These are phyloP conservation scores for Eucalyptus marginata DNA, from an alignment of 345 rosid species.

Conservation along the genomic window DNA sequence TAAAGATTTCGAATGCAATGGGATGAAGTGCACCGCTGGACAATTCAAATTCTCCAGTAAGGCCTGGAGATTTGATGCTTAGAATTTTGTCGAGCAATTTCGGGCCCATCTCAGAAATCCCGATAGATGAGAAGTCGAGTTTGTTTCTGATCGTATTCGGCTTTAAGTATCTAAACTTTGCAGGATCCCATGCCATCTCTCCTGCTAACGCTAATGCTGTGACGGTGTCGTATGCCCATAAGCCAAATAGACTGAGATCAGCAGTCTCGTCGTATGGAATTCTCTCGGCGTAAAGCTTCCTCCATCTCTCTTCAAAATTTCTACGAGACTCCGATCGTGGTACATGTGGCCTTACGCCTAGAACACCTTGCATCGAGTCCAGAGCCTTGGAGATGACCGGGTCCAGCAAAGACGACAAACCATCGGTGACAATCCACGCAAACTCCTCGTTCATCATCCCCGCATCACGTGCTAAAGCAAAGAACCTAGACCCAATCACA, in stretches of 20 bases:
- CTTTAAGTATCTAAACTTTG: not conserved
- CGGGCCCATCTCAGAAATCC: not conserved
- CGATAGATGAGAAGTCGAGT: not conserved
- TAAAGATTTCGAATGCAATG: not conserved
- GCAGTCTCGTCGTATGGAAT: not conserved
- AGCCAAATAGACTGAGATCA: not conserved
- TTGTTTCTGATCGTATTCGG: not conserved
- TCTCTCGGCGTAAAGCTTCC: not conserved
- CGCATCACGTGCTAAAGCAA: slow-evolving; percentile 1
- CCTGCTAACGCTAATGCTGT: not conserved
- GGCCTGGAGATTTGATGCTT: not conserved
- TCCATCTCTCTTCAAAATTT: not conserved
- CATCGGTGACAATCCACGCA: slow-evolving; percentile 27
- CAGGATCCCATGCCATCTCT: not conserved
- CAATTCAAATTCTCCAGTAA: not conserved
- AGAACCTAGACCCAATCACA: slow-evolving; percentile 8
- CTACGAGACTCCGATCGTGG: not conserved
- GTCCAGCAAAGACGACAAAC: not conserved
- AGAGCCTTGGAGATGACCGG: not conserved
- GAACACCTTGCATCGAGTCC: not conserved
- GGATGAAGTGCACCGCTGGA: not conserved
- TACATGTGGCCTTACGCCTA: not conserved
- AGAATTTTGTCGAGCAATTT: not conserved
- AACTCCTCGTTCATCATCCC: slow-evolving; percentile 22
- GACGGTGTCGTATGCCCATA: slow-evolving; percentile 1